Conservation (phyloP, 805 yeast genomes). For the Metschnikowia hibisci region DNA sequence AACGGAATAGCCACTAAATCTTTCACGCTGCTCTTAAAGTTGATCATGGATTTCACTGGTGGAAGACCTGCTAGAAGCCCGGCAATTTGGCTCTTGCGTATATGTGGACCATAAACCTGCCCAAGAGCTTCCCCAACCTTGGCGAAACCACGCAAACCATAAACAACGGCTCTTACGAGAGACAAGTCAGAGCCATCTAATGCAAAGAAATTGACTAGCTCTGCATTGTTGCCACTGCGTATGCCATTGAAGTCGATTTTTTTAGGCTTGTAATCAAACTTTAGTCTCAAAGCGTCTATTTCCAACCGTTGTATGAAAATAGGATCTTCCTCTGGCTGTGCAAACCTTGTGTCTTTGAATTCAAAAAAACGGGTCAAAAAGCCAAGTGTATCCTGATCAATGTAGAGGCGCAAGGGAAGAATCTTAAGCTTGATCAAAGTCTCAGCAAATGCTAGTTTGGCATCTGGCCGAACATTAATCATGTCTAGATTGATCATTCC, state of each 20-base stretch:
- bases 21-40: conserved; percentile 73
- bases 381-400: conserved; percentile 92
- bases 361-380: conserved; percentile 76
- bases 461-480: conserved; percentile 61
- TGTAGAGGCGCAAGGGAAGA: conserved; percentile 74
- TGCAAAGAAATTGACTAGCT: conserved; percentile 82
- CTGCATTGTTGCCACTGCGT: conserved; percentile 80
- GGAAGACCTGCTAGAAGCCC: conserved; percentile 82
- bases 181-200: conserved; percentile 79
- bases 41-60: conserved; percentile 72
- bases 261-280: conserved; percentile 89
- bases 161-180: conserved; percentile 55
- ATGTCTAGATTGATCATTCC: conserved; percentile 56
- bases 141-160: conserved; percentile 76
- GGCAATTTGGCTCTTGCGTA: conserved; percentile 71
- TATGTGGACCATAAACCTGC: conserved; percentile 85
- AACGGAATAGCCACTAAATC: conserved; percentile 72
- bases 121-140: conserved; percentile 53
- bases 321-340: conserved; percentile 61
- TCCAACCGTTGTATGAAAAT: conserved; percentile 65
- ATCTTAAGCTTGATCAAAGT: conserved; percentile 49
- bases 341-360: conserved; percentile 69
- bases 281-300: conserved; percentile 55
- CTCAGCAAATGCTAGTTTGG: conserved; percentile 65
- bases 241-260: conserved; percentile 81